A percentile compares a stretch with the other conserved stretches of the same genome.
Conservation (phyloP, 1,139 yeast species). For the Wickerhamomyces sp. region DNA sequence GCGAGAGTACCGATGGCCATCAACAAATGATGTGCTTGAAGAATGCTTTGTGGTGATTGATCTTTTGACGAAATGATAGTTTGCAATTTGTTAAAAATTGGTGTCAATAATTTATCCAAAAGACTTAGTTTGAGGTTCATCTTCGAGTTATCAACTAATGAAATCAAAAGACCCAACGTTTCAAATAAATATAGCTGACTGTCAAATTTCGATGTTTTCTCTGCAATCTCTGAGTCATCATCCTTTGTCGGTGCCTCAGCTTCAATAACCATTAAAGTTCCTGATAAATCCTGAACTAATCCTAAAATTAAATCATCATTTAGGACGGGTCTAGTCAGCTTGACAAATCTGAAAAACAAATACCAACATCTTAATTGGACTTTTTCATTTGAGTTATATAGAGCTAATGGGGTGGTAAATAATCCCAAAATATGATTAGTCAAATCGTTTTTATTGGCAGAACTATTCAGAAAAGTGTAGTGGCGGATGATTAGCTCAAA, state of each 20-base stretch:
- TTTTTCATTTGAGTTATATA: constrained; percentile 65
- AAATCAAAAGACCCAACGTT: constrained; percentile 62
- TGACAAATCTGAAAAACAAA: constrained; percentile 76
- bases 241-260: constrained; percentile 45
- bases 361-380: constrained; percentile 91
- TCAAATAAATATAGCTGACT: constrained; percentile 83
- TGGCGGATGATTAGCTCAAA: constrained; percentile 86
- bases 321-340: constrained; percentile 64
- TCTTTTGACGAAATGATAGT: constrained; percentile 47
- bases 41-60: constrained; percentile 41
- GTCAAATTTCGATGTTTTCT: constrained; percentile 61
- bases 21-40: constrained; percentile 81
- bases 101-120: constrained; percentile 63
- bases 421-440: constrained; percentile 64
- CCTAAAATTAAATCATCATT: constrained; percentile 46
- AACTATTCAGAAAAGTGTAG: constrained; percentile 55
- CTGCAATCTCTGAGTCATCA: constrained; percentile 47
- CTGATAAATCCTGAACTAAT: constrained; percentile 40
- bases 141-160: constrained; percentile 38
- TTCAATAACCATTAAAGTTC: constrained; percentile 51
- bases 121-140: constrained; percentile 35
- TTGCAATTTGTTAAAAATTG: constrained; percentile 75
- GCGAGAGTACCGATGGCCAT: constrained; percentile 90
- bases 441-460: constrained; percentile 42
- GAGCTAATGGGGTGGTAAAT: constrained; percentile 70